A percentile compares a stretch with the other conserved stretches of the same genome.
Evolutionary conservation across 305 asterid genomes (phyloP).

Genomic region (Fraxinus angustifolia): DNA sequence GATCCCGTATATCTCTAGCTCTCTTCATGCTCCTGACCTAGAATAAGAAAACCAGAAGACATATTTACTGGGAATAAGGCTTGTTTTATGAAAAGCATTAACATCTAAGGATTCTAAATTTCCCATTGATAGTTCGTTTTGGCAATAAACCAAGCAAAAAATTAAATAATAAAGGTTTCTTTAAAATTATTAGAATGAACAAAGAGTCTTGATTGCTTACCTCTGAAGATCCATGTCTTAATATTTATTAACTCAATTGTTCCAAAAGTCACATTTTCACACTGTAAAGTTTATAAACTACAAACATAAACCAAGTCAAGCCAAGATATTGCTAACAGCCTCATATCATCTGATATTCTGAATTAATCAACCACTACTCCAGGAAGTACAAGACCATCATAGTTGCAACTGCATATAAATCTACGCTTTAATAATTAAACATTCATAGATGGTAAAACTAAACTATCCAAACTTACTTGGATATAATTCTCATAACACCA

Average conservation of each 20-base stretch:
- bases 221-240: background rate
- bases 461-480: constrained; percentile 34
- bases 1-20: constrained; percentile 93
- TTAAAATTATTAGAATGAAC: background rate
- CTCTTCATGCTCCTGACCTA: constrained; percentile 90
- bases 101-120: constrained; percentile 8
- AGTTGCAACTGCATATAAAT: background rate
- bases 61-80: background rate
- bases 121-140: background rate
- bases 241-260: background rate
- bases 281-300: background rate
- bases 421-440: background rate
- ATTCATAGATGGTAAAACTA: constrained; percentile 2
- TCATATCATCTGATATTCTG: constrained; percentile 1
- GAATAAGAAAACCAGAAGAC: constrained; percentile 12
- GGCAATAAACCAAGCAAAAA: background rate
- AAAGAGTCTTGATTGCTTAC: constrained; percentile 1
- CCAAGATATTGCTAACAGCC: constrained; percentile 1
- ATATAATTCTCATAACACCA: constrained; percentile 98
- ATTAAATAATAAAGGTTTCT: background rate
- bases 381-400: background rate
- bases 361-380: constrained; percentile 3
- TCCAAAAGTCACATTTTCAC: constrained; percentile 6
- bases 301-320: constrained; percentile 5
- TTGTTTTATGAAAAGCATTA: background rate